A percentile compares a stretch with the other conserved stretches of the same genome.
These are phyloP conservation scores for Westerdykella aurantiaca DNA, from an alignment of 2,329 filamentous ascomycete genomes.

Conservation along the genomic window DNA sequence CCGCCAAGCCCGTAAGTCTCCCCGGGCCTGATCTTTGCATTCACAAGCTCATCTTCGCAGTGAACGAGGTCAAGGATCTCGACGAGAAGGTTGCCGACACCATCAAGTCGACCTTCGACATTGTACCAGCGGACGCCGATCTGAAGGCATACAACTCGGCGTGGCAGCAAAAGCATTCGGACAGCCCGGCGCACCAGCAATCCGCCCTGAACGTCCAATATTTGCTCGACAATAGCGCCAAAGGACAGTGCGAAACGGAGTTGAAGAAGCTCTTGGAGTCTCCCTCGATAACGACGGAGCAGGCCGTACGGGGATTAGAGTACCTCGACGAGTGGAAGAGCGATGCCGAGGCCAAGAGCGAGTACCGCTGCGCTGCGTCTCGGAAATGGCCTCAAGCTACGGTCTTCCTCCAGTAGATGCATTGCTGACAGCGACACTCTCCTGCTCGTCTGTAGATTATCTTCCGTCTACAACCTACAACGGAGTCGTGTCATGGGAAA, in stretches of 20 bases:
- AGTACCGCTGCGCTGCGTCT: constrained; percentile 41
- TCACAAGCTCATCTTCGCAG: constrained; percentile 29
- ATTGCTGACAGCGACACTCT: no score
- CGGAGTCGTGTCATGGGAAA: no score
- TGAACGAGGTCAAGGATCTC: constrained; percentile 44
- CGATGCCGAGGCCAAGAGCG: constrained; percentile 43
- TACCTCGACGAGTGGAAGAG: constrained; percentile 50
- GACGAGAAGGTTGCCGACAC: constrained; percentile 63
- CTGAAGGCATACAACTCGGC: constrained; percentile 61
- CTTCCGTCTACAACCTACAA: no score
- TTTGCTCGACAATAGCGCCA: constrained; percentile 53
- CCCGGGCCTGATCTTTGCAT: constrained; percentile 36
- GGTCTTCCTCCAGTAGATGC: constrained; percentile 18
- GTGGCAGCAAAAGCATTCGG: constrained; percentile 58
- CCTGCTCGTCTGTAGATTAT: no score
- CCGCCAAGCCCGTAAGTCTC: constrained; percentile 49
- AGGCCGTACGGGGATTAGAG: constrained; percentile 52
- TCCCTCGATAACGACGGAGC: constrained; percentile 47
- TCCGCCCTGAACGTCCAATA: constrained; percentile 57
- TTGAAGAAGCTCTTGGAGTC: constrained; percentile 55
- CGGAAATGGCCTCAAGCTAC: constrained; percentile 38
- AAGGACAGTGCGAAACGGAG: constrained; percentile 55
- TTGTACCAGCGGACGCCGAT: constrained; percentile 52
- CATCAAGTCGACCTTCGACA: constrained; percentile 61
- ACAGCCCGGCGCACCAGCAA: constrained; percentile 58